A percentile compares a stretch with the other conserved stretches of the same genome.
Evolutionary conservation across 495 filamentous ascomycete genomes (phyloP).

Genomic region (Glutinoglossum americanum): DNA sequence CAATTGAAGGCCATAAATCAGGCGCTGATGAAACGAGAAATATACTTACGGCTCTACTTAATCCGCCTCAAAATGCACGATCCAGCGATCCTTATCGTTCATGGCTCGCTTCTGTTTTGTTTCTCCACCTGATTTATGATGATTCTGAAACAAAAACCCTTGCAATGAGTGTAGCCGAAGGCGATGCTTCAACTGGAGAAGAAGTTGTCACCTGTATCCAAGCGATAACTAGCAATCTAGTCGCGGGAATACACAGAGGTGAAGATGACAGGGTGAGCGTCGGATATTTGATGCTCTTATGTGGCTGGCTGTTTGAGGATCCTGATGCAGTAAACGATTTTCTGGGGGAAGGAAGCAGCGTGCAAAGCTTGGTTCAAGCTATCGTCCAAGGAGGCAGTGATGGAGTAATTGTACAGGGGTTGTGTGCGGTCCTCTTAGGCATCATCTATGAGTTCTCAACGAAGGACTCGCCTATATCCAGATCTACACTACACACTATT

Average conservation of each 20-base stretch:
- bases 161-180: conserved; percentile 67
- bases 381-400: conserved; percentile 36
- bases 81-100: conserved; percentile 67
- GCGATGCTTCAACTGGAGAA: conserved; percentile 75
- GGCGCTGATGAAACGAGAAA: conserved; percentile 78
- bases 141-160: conserved; percentile 57
- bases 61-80: conserved; percentile 30
- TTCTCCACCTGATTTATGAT: conserved; percentile 76
- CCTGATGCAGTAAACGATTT: conserved; percentile 83
- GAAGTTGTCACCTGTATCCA: conserved; percentile 93
- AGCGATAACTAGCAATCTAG: conserved; percentile 57
- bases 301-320: conserved; percentile 84
- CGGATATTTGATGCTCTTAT: conserved; percentile 82
- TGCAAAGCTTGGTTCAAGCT: conserved; percentile 65
- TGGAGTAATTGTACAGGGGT: conserved; percentile 48
- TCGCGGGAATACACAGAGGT: conserved; percentile 46
- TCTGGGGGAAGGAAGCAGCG: conserved; percentile 77
- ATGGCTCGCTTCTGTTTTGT: conserved; percentile 80
- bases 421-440: conserved; percentile 66
- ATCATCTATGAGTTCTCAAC: conserved; percentile 95
- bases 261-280: conserved; percentile 67
- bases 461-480: conserved; percentile 80
- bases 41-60: conserved; percentile 58
- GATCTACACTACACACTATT: conserved; percentile 61
- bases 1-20: conserved; percentile 67